phyloP scores from a whole-genome alignment of 768 basidiomycete species.

The Lactifluus hygrophoroides region DNA sequence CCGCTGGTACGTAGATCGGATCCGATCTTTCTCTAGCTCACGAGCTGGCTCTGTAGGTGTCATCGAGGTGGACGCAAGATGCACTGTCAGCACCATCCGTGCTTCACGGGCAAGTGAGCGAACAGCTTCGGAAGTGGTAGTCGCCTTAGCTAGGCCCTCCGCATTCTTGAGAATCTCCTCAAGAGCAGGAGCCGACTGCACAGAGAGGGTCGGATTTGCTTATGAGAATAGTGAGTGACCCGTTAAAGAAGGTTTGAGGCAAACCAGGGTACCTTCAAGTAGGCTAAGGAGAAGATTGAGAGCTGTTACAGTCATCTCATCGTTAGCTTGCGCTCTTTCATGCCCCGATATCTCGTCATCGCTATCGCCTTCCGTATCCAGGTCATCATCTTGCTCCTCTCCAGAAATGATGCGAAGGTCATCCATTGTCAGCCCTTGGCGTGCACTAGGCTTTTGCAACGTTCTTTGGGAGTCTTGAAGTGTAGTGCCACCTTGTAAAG shows the following conservation, averaged over 20 bases:
- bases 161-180: slow-evolving; percentile 63
- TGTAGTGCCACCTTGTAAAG: slow-evolving; percentile 39
- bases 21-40: slow-evolving; percentile 36
- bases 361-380: slow-evolving; percentile 28
- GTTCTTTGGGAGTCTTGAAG: slow-evolving; percentile 5
- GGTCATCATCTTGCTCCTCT: slow-evolving; percentile 29
- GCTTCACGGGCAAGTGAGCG: slow-evolving; percentile 67
- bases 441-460: neutral
- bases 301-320: slow-evolving; percentile 69
- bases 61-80: slow-evolving; percentile 53
- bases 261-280: slow-evolving; percentile 57
- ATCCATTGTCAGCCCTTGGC: slow-evolving; percentile 25
- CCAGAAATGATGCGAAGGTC: slow-evolving; percentile 32
- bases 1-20: slow-evolving; percentile 56
- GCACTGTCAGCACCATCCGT: slow-evolving; percentile 73
- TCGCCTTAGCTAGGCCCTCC: slow-evolving; percentile 44
- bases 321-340: slow-evolving; percentile 33
- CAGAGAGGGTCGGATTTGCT: slow-evolving; percentile 53
- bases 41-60: slow-evolving; percentile 28
- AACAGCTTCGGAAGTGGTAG: slow-evolving; percentile 39
- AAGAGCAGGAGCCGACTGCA: slow-evolving; percentile 51
- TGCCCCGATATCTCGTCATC: slow-evolving; percentile 47
- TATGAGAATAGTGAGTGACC: neutral
- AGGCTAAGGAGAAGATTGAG: slow-evolving; percentile 75
- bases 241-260: neutral